Evolutionary conservation across 1,284 basidiomycete species (phyloP), one percentile per base, ranked within the genome.

Genomic region (Leccinum subrobustum): DNA sequence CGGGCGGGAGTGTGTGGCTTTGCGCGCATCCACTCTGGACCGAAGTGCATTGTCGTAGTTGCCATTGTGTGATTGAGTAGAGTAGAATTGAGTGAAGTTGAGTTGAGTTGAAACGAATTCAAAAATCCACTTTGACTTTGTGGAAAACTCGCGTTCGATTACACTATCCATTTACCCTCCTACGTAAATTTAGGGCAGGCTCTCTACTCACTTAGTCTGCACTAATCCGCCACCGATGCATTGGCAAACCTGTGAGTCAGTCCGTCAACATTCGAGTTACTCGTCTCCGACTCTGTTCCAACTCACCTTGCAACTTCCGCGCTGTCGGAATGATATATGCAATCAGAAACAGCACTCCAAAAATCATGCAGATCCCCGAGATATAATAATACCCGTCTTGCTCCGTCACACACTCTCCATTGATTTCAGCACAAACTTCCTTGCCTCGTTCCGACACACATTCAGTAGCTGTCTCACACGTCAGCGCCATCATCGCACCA

Each of bases 311-410:
- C 59, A 99, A 76, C 72, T 83, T 89, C 63, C 86, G 84, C 27
- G 93, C 92, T 1, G 90, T 92, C 5, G 96, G 96, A 52, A 92
- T 80, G 65, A 97, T 92, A 72, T 89, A 95, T 39, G 81, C 77
- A 25, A 95, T 65, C 44, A 98, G 79, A 63, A 95, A 81, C 1
- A 87, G 63, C 4, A 88, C 80, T 5, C 95, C 95, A 48, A 95
- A 77, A 5, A 77, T 73, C 62, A 98, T 81, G 76, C 96, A 98
- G 20, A 95, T 72, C 6, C 78, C 85, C 23, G 89, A 92, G 59
- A 96, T 88, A 65, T 88, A 85, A 75, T 95, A 99, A 76, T 97
- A 99, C 1, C 97, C 96, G 73, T 99, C 97, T 31, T 85, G 83
- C 71, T 92, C 85, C 1, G 90, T 92, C 54, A 89, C 76, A 75